phyloP scores from a whole-genome alignment of 176 grass and related monocot genomes.

The Avena atlantica region DNA sequence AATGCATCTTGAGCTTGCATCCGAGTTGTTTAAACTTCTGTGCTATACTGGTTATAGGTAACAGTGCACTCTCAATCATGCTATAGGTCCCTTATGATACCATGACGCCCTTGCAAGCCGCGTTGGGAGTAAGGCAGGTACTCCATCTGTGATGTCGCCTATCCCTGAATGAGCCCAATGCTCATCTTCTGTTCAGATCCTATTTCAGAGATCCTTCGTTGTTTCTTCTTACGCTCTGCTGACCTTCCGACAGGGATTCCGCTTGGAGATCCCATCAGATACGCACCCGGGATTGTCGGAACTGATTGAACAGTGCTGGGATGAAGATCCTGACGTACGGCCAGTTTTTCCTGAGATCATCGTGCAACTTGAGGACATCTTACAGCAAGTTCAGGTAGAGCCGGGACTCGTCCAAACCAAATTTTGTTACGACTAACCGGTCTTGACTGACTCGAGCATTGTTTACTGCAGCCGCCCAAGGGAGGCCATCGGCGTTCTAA shows the following conservation, averaged over 20 bases:
- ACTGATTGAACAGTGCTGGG: slow-evolving; percentile 74
- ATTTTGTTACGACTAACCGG: not conserved
- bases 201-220: not conserved
- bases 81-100: slow-evolving; percentile 82
- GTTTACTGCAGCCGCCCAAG: slow-evolving; percentile 47
- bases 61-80: slow-evolving; percentile 14
- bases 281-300: slow-evolving; percentile 58
- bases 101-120: slow-evolving; percentile 94
- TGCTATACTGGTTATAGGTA: slow-evolving; percentile 35
- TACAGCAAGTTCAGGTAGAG: slow-evolving; percentile 66
- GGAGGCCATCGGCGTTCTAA: slow-evolving; percentile 43
- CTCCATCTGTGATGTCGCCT: not conserved
- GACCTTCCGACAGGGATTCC: slow-evolving; percentile 61
- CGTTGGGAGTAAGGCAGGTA: slow-evolving; percentile 93
- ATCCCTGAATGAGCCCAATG: not conserved
- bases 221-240: not conserved
- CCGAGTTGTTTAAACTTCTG: not conserved
- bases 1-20: slow-evolving; percentile 27
- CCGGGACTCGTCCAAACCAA: not conserved
- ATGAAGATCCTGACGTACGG: slow-evolving; percentile 55
- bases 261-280: slow-evolving; percentile 59
- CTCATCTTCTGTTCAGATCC: not conserved
- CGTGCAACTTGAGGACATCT: slow-evolving; percentile 63
- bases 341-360: slow-evolving; percentile 71
- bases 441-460: slow-evolving; percentile 20